phyloP scores from a whole-genome alignment of 805 yeast species.

The Pichia phayaonensis region DNA sequence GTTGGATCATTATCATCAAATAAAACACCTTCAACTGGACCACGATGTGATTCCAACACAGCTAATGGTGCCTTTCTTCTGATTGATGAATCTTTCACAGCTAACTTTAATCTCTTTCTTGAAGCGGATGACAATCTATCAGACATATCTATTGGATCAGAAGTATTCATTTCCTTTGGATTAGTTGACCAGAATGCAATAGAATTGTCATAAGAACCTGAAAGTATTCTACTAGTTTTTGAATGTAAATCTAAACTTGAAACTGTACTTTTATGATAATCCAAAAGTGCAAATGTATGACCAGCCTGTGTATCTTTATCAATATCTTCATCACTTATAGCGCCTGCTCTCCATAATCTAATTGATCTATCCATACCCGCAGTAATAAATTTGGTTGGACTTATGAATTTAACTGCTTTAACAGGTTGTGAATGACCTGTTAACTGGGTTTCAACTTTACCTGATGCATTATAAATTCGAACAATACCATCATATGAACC shows the following conservation, averaged over 20 bases:
- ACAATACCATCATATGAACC: conserved; percentile 92
- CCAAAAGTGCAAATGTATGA: conserved; percentile 74
- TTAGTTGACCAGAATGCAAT: conserved; percentile 87
- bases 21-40: conserved; percentile 79
- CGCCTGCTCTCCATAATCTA: conserved; percentile 75
- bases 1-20: conserved; percentile 68
- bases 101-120: conserved; percentile 81
- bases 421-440: conserved; percentile 87
- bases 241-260: conserved; percentile 59
- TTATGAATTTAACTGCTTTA: conserved; percentile 72
- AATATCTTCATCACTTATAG: conserved; percentile 35
- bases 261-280: conserved; percentile 88
- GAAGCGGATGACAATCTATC: conserved; percentile 59
- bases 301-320: conserved; percentile 43
- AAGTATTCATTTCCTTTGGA: conserved; percentile 70
- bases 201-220: conserved; percentile 76
- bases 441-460: conserved; percentile 70
- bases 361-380: conserved; percentile 86
- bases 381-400: conserved; percentile 67
- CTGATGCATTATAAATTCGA: conserved; percentile 78
- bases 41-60: conserved; percentile 70
- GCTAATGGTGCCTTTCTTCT: conserved; percentile 79
- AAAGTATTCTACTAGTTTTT: conserved; percentile 54
- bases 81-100: conserved; percentile 65
- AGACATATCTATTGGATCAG: conserved; percentile 36